Evolutionary conservation across 352 stramenopile species (phyloP), one percentile per base, ranked within the genome.

Genomic region (Globisporangium nunn): DNA sequence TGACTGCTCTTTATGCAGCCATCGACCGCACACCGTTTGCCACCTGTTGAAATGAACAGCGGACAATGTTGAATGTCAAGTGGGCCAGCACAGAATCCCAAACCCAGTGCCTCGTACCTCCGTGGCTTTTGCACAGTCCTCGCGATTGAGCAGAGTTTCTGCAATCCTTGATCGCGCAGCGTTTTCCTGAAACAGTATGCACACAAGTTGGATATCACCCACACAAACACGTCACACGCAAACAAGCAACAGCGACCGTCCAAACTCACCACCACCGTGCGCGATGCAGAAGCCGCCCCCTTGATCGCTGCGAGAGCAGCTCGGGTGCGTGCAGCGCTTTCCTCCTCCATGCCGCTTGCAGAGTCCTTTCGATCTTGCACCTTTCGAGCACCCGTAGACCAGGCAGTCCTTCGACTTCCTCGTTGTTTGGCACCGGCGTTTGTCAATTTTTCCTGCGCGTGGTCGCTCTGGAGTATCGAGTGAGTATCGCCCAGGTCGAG

Each of bases 311-410:
- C 82, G 81, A 4, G 52, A 56, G 53, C 85, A 95, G 7, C 64
- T 72, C 17, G 46, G 41, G 39, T 77, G 29, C 6, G 71, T 83
- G 64, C 85, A 95, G 31, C 85, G 69, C 50, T 93, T 95, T 6
- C 85, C 85, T 11, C 85, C 85, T 10, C 85, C 85, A 49, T 95
- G 85, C 8, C 83, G 83, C 59, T 95, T 95, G 59, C 85, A 95
- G 4, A 93, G 67, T 30, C 84, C 82, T 71, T 70, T 81, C 12
- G 85, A 95, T 11, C 85, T 71, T 44, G 82, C 81, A 10, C 77
- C 79, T 74, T 91, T 93, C 30, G 58, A 72, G 48, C 85, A 95
- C 6, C 81, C 81, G 3, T 66, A 67, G 18, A 93, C 64, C 28
- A 74, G 66, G 59, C 83, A 93, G 52, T 87, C 68, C 39, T 89